Percentiles rank a stretch among this genome's conserved stretches.
Evolutionary conservation across 2,329 filamentous ascomycete genomes (phyloP).

Genomic region (Arachnopeziza araneosa): DNA sequence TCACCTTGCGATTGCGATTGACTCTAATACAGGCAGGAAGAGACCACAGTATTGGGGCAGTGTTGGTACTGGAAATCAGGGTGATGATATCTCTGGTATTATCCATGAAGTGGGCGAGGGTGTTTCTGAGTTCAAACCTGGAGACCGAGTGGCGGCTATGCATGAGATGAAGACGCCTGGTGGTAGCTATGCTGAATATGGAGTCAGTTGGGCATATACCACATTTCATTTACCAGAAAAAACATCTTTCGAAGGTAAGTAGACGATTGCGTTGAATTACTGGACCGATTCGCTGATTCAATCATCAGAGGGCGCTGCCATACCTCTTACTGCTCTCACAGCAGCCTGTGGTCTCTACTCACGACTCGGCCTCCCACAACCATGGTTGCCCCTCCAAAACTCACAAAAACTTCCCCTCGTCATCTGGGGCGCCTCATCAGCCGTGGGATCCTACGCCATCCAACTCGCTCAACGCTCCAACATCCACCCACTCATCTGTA

Average conservation of each 20-base stretch:
- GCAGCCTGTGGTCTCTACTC: constrained; percentile 34
- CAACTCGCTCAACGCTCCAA: constrained; percentile 42
- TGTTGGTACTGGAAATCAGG: constrained; percentile 11
- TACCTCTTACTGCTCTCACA: constrained; percentile 38
- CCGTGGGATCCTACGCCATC: constrained; percentile 51
- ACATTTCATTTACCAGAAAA: constrained; percentile 38
- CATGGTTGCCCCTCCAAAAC: too few species aligned
- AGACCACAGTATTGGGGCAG: too few species aligned
- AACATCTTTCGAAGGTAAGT: constrained; percentile 12
- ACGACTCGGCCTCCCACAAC: constrained; percentile 30
- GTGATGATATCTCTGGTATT: constrained; percentile 31
- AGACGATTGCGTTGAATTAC: too few species aligned
- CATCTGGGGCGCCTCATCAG: constrained; percentile 45
- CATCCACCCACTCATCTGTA: constrained; percentile 51
- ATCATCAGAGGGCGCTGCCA: constrained; percentile 31
- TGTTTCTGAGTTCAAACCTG: constrained; percentile 36
- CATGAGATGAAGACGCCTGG: constrained; percentile 42
- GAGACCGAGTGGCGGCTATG: constrained; percentile 42
- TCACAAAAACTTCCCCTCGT: constrained; percentile 22
- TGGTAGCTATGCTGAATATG: constrained; percentile 56
- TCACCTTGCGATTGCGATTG: too few species aligned
- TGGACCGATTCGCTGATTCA: too few species aligned
- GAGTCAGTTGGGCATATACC: constrained; percentile 46
- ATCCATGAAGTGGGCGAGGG: constrained; percentile 43
- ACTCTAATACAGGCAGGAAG: too few species aligned